Base-by-base conservation (phyloP, 495 filamentous ascomycete genomes). In the Talaromyces wortmannii region DNA sequence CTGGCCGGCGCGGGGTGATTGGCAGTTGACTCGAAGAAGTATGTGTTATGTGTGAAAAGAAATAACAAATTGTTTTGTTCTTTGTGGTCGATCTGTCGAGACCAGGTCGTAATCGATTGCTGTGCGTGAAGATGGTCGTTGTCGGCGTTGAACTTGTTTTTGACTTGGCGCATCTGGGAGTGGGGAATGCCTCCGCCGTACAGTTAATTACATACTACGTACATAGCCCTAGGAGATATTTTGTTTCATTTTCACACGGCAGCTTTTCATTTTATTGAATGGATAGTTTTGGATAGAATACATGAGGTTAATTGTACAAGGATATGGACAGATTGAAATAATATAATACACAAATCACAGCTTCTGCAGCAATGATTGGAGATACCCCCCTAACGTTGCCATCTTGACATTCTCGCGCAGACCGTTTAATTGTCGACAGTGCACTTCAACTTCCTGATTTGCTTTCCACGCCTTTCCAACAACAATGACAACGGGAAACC, bases 401-500 rank as follows among this genome's bases (percentile, higher is more conserved):
- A 79, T 52, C 11, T 67, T 31, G 8, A 87, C 77, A 43, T 81
- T 69, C 50, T 77, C 68, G 31, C 67, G 68, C 31, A 78, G 33
- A 17, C 62, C 64, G 31, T 61, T 66, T 53, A 86, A 72, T 49
- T 79, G 77, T 52, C 90, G 79, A 63, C 90, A 91, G 62, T 95
- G 88, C 36, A 97, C 82, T 62, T 96, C 92, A 45, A 86, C 77
- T 17, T 74, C 72, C 48, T 74, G 73, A 6, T 81, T 74, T 17
- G 78, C 74, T 59, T 67, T 78, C 91, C 92, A 96, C 15, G 72
- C 76, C 57, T 81, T 85, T 4, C 92, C 92, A 36, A 96, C 71
- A 13, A 95, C 73, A 2, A 95, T 70, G 18, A 95, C 78, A 12
- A 97, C 69, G 0, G 92, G 92, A 67, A 91, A 95, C 11, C 92